These are phyloP conservation scores for Tylopilus subfusipes DNA, from an alignment of 768 basidiomycete genomes.

Conservation along the genomic window DNA sequence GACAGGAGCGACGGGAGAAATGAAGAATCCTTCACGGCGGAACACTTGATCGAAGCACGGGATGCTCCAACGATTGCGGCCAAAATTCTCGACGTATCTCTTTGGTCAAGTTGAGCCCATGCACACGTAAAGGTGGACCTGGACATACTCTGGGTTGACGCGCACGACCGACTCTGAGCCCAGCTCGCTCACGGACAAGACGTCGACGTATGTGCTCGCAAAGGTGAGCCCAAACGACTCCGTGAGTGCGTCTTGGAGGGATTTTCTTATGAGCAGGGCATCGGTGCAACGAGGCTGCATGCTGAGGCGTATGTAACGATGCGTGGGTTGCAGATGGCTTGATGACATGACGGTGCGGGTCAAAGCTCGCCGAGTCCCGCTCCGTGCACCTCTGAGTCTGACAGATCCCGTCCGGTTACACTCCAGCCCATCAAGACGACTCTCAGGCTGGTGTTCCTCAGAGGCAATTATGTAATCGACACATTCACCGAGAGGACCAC, in stretches of 20 bases:
- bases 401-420: neutral
- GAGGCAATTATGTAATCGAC: slow-evolving; percentile 24
- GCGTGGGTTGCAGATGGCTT: slow-evolving; percentile 20
- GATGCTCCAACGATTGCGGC: slow-evolving; percentile 26
- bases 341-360: neutral
- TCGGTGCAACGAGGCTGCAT: slow-evolving; percentile 33
- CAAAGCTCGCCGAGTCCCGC: neutral
- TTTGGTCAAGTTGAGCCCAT: slow-evolving; percentile 6
- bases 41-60: slow-evolving; percentile 23
- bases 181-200: slow-evolving; percentile 45
- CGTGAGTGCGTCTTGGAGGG: slow-evolving; percentile 51
- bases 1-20: slow-evolving; percentile 32
- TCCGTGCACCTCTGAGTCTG: neutral
- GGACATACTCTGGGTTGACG: slow-evolving; percentile 18
- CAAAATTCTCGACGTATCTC: slow-evolving; percentile 23
- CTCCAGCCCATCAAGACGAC: too few relatives aligned
- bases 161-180: slow-evolving; percentile 25
- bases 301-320: slow-evolving; percentile 23
- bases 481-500: slow-evolving; percentile 2
- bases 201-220: slow-evolving; percentile 52
- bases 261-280: slow-evolving; percentile 47
- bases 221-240: slow-evolving; percentile 54
- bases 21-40: slow-evolving; percentile 24
- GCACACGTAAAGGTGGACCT: neutral
- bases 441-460: too few relatives aligned